Base-by-base conservation (phyloP, 345 rosid genomes). In the Jatropha curcas region DNA sequence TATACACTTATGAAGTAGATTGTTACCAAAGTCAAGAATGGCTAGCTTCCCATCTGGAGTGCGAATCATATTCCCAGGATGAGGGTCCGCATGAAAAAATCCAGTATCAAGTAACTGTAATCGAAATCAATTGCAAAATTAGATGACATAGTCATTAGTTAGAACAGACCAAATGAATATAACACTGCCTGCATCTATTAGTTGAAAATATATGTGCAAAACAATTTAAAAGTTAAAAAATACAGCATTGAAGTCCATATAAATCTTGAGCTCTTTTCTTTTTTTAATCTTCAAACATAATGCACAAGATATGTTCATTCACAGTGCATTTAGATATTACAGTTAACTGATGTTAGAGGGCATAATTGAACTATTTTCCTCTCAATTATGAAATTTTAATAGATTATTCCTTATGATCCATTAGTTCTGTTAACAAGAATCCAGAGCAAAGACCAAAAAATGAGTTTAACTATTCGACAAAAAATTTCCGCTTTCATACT, bases 51-150 rank as follows among this genome's bases (percentile, higher is more conserved):
- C 98, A 50, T 94, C 98, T 65, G 91, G 97, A 19, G 98, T 94
- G 75, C 98, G 97, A 62, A 94, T 94, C 87, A 94, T 57, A 80
- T 94, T 94, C 77, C 98, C 98, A 74, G 98, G 98, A 82, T 94
- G 98, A 69, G 98, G 98, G 69, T 94, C 97, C 53, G 98, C 98
- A 84, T 94, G 98, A 85, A 94, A 94, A 85, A 94, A 86, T 39
- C 98, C 98, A 64, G 97, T 92, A 74, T 92, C 98, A 80, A 94
- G 97, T 79, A 94, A 77, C 98, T 92, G 89, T 52, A 82, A 82
- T 77, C 37, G 57, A 74, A 67, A 68, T 46, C 31, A 71, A 16
- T 7, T 25, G 62, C 55, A 62, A n/a, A 48, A 67, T 30, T n/a
- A 73, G 27, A 57, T 45, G 31, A 65, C 12, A 33, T 17, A 31